Evolutionary conservation across 2,329 filamentous ascomycete genomes (phyloP), one percentile per base, ranked within the genome.

Genomic region (Sporothrix mexicana): DNA sequence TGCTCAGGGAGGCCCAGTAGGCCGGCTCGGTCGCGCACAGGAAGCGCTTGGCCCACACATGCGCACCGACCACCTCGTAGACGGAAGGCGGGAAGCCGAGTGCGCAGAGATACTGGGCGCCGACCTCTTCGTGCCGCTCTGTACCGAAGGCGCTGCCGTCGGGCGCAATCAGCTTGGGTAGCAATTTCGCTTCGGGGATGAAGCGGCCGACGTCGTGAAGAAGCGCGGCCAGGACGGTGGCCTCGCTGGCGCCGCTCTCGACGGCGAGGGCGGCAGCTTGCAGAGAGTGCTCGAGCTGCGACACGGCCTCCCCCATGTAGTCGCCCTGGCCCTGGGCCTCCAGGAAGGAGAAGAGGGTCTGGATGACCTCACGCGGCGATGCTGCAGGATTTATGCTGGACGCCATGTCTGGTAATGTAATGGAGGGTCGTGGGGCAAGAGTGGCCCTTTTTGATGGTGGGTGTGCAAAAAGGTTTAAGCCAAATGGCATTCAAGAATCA

Each of bases 131-230:
- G 20, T 72, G 70, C 6, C 20, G 12, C 20, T 57, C 49, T 4
- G 70, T 72, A 12, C 70, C 70, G 51, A 72, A 67, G 2, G 47
- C 49, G 2, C 30, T 7, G 30, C 70, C 70, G 20, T 71, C 69
- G 25, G 61, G 61, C 1, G 70, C 70, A 17, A 68, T 68, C 30
- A 72, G 45, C 2, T 41, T 30, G 3, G 70, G 70, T 7, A 72
- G 64, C 3, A 36, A 51, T n/a, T 23, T 51, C 13, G 67, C 67
- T 2, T 61, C 72, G 0, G 72, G 72, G 13, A 69, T 69, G 17
- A 73, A 73, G 0, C 68, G 72, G 10, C 72, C 72, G 47, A 73
- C 59, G 23, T 73, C 72, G 59, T 73, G 72, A n/a, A 73, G 49
- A 17, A 73, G 72, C 9, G 72, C 72, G 3, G 68, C 72, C 12